Percentiles rank a stretch among this genome's conserved stretches.
Evolutionary conservation across 495 filamentous ascomycete genomes (phyloP).

Genomic region (Tetracladium setigerum): DNA sequence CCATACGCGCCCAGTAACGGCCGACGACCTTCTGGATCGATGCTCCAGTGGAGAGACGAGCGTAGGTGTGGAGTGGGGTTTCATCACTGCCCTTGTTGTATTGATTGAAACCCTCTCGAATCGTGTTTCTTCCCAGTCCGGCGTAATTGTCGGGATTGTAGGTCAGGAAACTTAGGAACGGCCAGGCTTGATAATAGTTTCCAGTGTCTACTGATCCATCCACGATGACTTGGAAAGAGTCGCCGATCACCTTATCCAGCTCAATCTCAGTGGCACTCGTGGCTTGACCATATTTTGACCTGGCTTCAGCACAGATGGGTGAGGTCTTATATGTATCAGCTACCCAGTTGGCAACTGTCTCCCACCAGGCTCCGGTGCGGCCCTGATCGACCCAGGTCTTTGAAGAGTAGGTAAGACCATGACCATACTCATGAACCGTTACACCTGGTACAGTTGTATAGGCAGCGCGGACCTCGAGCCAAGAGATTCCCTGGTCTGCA

Average conservation of each 20-base stretch:
- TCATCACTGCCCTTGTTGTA: slow-evolving; percentile 36
- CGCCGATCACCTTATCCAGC: slow-evolving; percentile 33
- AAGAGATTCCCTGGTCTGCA: slow-evolving; percentile 29
- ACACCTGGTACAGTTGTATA: slow-evolving; percentile 32
- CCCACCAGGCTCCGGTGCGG: slow-evolving; percentile 39
- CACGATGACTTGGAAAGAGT: slow-evolving; percentile 36
- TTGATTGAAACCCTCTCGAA: slow-evolving; percentile 31
- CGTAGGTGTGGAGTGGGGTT: slow-evolving; percentile 34
- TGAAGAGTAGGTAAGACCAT: slow-evolving; percentile 34
- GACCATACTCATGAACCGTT: slow-evolving; percentile 37
- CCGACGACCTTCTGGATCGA: slow-evolving; percentile 33
- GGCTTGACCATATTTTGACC: slow-evolving; percentile 22
- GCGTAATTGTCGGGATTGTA: slow-evolving; percentile 34
- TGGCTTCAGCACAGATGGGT: slow-evolving; percentile 24
- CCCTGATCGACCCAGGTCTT: slow-evolving; percentile 35
- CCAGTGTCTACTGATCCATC: slow-evolving; percentile 29
- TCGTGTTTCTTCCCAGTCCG: slow-evolving; percentile 28
- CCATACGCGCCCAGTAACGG: slow-evolving; percentile 40
- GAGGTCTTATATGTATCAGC: slow-evolving; percentile 37
- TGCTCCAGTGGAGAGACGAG: slow-evolving; percentile 22
- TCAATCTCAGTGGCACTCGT: slow-evolving; percentile 32
- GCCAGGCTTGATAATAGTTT: slow-evolving; percentile 29
- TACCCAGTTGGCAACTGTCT: slow-evolving; percentile 37
- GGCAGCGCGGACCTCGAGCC: slow-evolving; percentile 32
- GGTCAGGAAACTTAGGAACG: slow-evolving; percentile 33